These are phyloP conservation scores for Saksenaea oblongispora DNA, from an alignment of 371 early-diverging fungal species.

Conservation along the genomic window DNA sequence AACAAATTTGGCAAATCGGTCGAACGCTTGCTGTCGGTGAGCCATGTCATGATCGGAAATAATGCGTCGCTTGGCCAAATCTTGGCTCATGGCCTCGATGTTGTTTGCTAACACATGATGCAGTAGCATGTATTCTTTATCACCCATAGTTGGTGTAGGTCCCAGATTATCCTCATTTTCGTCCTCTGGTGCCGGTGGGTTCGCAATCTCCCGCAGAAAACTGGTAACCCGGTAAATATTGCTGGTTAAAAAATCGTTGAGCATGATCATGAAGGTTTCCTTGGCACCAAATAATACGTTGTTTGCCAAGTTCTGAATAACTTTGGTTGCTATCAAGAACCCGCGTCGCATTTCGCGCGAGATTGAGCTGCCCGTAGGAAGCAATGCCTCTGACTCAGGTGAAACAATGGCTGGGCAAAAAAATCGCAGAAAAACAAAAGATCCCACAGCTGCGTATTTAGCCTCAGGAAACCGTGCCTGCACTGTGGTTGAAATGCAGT, in stretches of 20 bases:
- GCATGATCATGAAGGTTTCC: constrained; percentile 87
- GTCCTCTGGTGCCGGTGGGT: constrained; percentile 21
- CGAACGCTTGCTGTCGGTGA: constrained; percentile 58
- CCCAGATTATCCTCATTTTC: constrained; percentile 7
- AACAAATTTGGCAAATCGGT: constrained; percentile 78
- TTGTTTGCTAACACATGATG: constrained; percentile 74
- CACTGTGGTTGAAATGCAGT: constrained; percentile 76
- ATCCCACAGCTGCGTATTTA: constrained; percentile 86
- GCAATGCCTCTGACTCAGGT: constrained; percentile 70
- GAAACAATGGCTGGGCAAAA: constrained; percentile 95
- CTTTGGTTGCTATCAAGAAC: constrained; percentile 87
- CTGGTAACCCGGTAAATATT: constrained; percentile 71
- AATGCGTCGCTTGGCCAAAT: constrained; percentile 53
- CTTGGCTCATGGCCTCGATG: constrained; percentile 70
- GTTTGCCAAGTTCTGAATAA: constrained; percentile 94
- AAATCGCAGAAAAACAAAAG: constrained; percentile 94
- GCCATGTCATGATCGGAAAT: constrained; percentile 31
- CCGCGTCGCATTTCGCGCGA: constrained; percentile 75
- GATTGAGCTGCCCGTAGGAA: constrained; percentile 29
- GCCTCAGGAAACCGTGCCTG: constrained; percentile 86
- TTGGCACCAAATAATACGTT: constrained; percentile 92
- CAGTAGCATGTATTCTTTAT: constrained; percentile 60
- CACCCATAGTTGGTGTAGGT: constrained; percentile 48
- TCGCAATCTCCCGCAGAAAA: constrained; percentile 63
- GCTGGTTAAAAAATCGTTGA: constrained; percentile 81